Percentiles rank a stretch among this genome's conserved stretches.
Evolutionary conservation across 208 protist genomes (phyloP).

Genomic region (Vickermania ingenoplastis): DNA sequence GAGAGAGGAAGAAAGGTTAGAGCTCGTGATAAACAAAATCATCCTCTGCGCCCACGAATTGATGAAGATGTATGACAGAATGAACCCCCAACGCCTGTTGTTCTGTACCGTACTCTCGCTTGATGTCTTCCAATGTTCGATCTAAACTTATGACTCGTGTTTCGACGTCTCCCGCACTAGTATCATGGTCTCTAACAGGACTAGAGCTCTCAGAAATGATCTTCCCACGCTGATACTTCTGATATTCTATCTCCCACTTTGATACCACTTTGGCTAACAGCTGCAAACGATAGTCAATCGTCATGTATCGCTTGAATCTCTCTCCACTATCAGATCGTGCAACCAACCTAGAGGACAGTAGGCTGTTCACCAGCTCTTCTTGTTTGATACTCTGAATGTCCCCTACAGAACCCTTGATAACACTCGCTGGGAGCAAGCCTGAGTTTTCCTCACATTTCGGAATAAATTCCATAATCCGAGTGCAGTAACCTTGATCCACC

Average conservation of each 20-base stretch:
- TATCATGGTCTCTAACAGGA: too few species aligned
- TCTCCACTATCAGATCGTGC: not conserved
- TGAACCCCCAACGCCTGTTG: not conserved
- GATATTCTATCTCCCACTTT: slow-evolving; percentile 73
- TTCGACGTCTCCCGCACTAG: too few species aligned
- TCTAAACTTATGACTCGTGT: too few species aligned
- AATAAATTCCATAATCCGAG: slow-evolving; percentile 64
- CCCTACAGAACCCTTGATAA: slow-evolving; percentile 25
- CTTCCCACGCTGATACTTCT: slow-evolving; percentile 23
- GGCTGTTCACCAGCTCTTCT: slow-evolving; percentile 32
- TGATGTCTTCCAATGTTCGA: slow-evolving; percentile 28
- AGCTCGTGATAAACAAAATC: slow-evolving; percentile 83
- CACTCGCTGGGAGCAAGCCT: not conserved
- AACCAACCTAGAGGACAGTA: slow-evolving; percentile 6
- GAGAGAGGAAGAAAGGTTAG: too few species aligned
- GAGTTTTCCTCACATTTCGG: not conserved
- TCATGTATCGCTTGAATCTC: slow-evolving; percentile 3
- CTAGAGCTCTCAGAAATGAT: too few species aligned
- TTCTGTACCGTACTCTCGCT: slow-evolving; percentile 37
- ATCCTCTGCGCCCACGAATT: slow-evolving; percentile 58
- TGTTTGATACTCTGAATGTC: slow-evolving; percentile 54
- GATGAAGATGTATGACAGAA: slow-evolving; percentile 17
- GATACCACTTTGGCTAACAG: slow-evolving; percentile 74
- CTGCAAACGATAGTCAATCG: slow-evolving; percentile 57
- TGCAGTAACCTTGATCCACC: slow-evolving; percentile 92